Percentiles rank a stretch among this genome's conserved stretches.
phyloP scores from a whole-genome alignment of 768 basidiomycete genomes.

The Russula olivacea region DNA sequence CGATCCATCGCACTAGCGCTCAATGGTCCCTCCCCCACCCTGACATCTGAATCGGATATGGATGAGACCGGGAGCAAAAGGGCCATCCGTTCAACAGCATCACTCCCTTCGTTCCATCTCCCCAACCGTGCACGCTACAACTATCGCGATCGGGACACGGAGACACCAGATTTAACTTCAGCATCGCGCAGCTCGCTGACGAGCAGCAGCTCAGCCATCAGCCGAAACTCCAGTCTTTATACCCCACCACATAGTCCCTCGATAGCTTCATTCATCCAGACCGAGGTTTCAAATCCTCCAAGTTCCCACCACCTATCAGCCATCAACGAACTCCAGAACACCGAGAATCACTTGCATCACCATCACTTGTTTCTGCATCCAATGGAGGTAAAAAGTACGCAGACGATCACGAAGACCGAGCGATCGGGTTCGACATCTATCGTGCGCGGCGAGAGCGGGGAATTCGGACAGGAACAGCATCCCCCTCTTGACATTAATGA shows the following conservation, averaged over 20 bases:
- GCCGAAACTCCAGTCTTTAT: constrained; percentile 8
- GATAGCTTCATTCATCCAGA: not conserved
- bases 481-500: too few species aligned
- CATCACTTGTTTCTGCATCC: not conserved
- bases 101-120: constrained; percentile 12
- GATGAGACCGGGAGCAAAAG: constrained; percentile 1
- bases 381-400: not conserved
- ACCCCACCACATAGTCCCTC: constrained; percentile 27
- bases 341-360: not conserved
- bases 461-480: not conserved
- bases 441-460: not conserved
- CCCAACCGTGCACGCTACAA: not conserved
- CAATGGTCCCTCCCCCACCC: not conserved
- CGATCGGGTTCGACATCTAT: not conserved
- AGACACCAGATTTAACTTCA: constrained; percentile 23
- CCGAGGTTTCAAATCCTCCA: not conserved
- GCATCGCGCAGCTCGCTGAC: constrained; percentile 31
- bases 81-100: not conserved
- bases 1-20: not conserved
- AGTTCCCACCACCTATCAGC: constrained; percentile 17
- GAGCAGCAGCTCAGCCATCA: constrained; percentile 13
- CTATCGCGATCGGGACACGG: constrained; percentile 2
- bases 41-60: constrained; percentile 11
- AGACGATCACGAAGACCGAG: not conserved
- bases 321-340: constrained; percentile 15